Evolutionary conservation across 192 early-diverging fungal genomes (phyloP).

Genomic region (Coemansia furcata): DNA sequence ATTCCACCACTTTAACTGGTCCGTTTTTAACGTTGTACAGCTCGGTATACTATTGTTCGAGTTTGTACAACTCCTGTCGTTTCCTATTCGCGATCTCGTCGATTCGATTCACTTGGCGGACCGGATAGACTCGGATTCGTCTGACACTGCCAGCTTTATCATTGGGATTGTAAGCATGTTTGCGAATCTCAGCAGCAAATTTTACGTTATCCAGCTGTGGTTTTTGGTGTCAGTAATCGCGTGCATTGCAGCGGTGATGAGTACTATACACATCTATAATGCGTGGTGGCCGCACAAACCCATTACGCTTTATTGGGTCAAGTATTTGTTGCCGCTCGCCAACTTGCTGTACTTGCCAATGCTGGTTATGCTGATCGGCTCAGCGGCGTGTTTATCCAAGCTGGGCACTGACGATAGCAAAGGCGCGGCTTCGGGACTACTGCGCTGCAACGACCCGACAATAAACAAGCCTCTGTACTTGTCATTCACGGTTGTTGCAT

Average conservation of each 20-base stretch:
- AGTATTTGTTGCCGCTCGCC: conserved; percentile 52
- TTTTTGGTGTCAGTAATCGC: conserved; percentile 42
- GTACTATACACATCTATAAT: conserved; percentile 44
- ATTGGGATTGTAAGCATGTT: conserved; percentile 51
- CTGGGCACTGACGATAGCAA: conserved; percentile 28
- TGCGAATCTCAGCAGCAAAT: conserved; percentile 49
- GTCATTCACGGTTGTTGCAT: conserved; percentile 58
- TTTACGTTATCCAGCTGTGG: conserved; percentile 54
- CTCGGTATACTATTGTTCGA: conserved; percentile 69
- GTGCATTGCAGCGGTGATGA: conserved; percentile 26
- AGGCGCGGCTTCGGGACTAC: conserved; percentile 34
- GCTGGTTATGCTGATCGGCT: conserved; percentile 57
- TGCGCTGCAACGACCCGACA: conserved; percentile 54
- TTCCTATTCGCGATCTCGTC: conserved; percentile 73
- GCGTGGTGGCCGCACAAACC: conserved; percentile 33
- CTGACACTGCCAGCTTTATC: conserved; percentile 46
- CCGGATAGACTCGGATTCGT: conserved; percentile 4
- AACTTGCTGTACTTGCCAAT: conserved; percentile 57
- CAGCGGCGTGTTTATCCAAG: conserved; percentile 54
- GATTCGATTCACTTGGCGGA: conserved; percentile 38
- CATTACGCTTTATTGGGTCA: conserved; percentile 54
- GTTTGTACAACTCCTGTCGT: conserved; percentile 77
- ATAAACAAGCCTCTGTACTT: conserved; percentile 61
- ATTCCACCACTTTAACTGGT: conserved; percentile 43
- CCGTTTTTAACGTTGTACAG: conserved; percentile 70